Base-by-base conservation (phyloP, 371 early-diverging fungal species). In the Mucor racemosus region DNA sequence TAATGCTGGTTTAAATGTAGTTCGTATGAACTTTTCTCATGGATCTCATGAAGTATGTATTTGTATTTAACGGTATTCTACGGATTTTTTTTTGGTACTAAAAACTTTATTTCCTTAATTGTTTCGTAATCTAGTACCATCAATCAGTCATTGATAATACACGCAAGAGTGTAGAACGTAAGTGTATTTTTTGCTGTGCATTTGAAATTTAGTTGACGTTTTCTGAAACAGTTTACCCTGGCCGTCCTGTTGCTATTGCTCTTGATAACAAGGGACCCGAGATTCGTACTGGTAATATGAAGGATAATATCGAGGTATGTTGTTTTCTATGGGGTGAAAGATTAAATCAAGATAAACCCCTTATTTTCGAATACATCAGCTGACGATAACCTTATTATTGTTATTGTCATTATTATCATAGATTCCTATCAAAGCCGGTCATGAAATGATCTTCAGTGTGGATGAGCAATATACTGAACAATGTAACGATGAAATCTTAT, bases 1-100 rank as follows among this genome's bases (percentile, higher is more conserved):
- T 71, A 86, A 93, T 68, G 92, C 95, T 14, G 99, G 99, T 60
- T 93, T 99, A 90, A 96, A 94, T 79, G 93, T 99, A 66, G 95
- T 92, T 58, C 92, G 99, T 68, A 91, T 94, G 93, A 80, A 84
- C 88, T 97, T 98, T 73, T 96, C 96, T 44, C 98, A 98, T 82
- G 98, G 98, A 33, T 86, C 91, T 62, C 91, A 98, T 78, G 97
- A 96, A 77, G 90, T 90, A 79, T 58, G 63, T 46, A 41, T 62
- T 50, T 11, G 36, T 9, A 58, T 39, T 39, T 21, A 7, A 36
- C 36, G 57, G 57, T 36, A 36, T 56, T 56, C 15, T 39, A 38
- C 35, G 41, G 58, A 41, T 15, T 53, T 53, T 53, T 53, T 31
- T 31, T 50, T 50, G 26, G 50, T 21, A 11, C 50, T 50, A 50